Evolutionary conservation across 2,329 filamentous ascomycete species (phyloP), one percentile per base, ranked within the genome.

Genomic region (Fusarium heterosporum): DNA sequence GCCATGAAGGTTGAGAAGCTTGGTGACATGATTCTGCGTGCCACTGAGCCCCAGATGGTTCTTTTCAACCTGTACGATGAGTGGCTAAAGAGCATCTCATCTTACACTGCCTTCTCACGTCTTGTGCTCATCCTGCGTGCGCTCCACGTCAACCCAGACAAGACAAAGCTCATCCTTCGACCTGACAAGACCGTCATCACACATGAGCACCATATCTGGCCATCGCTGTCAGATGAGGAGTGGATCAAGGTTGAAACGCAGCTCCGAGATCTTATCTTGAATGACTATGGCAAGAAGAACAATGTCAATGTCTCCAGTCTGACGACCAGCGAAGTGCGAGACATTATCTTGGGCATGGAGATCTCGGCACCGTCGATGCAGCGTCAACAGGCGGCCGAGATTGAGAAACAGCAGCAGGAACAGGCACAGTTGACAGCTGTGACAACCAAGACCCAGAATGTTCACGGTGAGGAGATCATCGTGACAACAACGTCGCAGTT

Each of bases 161-260:
- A 98, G 87, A 97, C 96, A 0, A 99, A 99, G 83, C 86, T 99
- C 55, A 88, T 99, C 17, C 83, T 99, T 40, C 90, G 96, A 49
- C 96, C 96, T 1, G 96, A 99, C 82, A 98, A 97, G 89, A 97
- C 90, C 2, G 93, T 99, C 68, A 97, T 99, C 74, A 99, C 96
- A 0, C 93, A 98, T 73, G 94, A 98, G 75, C 96, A 99, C 81
- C 96, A 99, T 78, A 99, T 99, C 76, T 99, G 96, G 96, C 96
- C 96, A 1, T 90, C 93, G 0, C 82, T 99, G 55, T 90, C 92
- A 0, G 96, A 99, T 68, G 96, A 99, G 73, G 94, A 97, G 66
- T 99, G 96, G 96, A 96, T 99, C 80, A 97, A 97, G 87, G 93
- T 99, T n/a, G 96, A 99, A 84, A 93, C 93, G 43, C 93, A 97